A percentile compares a stretch with the other conserved stretches of the same genome.
phyloP scores from a whole-genome alignment of 805 yeast species.

The Kuraishia cidri region DNA sequence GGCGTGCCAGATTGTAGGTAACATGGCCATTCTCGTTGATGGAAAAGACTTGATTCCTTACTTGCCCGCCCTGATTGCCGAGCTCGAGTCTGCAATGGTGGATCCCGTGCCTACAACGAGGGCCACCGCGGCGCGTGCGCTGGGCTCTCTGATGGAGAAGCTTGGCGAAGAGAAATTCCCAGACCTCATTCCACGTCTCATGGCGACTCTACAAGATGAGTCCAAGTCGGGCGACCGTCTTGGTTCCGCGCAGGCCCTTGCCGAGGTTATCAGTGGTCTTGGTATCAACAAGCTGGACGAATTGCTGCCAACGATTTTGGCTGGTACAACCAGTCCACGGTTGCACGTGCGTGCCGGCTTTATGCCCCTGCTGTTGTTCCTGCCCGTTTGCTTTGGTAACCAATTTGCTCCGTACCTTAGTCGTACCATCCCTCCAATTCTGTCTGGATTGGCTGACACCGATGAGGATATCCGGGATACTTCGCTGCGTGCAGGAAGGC shows the following conservation, averaged over 20 bases:
- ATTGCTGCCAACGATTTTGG: conserved; percentile 69
- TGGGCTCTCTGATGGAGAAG: conserved; percentile 93
- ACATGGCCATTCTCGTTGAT: conserved; percentile 95
- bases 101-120: conserved; percentile 97
- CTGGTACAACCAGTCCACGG: conserved; percentile 60
- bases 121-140: conserved; percentile 95
- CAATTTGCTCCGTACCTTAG: conserved; percentile 86
- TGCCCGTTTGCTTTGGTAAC: conserved; percentile 91
- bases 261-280: conserved; percentile 89
- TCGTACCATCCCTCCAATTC: conserved; percentile 83
- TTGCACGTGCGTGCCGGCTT: conserved; percentile 81
- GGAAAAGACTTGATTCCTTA: conserved; percentile 80
- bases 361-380: conserved; percentile 78
- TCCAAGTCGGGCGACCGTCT: conserved; percentile 80
- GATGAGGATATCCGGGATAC: conserved; percentile 84
- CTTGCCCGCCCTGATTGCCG: conserved; percentile 65
- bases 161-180: conserved; percentile 97
- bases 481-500: conserved; percentile 86
- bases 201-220: conserved; percentile 71
- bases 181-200: conserved; percentile 70
- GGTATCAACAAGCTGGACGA: conserved; percentile 87
- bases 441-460: conserved; percentile 83
- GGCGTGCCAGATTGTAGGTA: conserved; percentile 97
- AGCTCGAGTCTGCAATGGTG: conserved; percentile 90
- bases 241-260: conserved; percentile 94